Conservation (phyloP, 2,329 filamentous ascomycete species). For the Fusarium sp. region DNA sequence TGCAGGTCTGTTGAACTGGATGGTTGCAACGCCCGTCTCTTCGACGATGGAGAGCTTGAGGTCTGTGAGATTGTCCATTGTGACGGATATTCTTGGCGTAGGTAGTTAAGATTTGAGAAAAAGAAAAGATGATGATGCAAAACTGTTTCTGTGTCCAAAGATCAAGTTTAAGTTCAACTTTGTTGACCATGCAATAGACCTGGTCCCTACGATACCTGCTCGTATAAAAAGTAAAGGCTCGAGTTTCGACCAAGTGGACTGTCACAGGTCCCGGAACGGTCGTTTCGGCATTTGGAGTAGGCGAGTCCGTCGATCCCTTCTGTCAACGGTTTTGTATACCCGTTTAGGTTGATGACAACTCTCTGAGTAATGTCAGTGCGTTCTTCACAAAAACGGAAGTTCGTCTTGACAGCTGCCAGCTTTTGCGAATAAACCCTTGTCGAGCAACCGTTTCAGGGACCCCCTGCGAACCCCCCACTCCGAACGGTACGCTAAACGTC, state of each 20-base stretch:
- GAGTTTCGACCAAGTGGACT: slow-evolving; percentile 20
- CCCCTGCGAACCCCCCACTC: slow-evolving; percentile 5
- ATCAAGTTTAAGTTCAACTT: slow-evolving; percentile 15
- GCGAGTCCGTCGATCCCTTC: slow-evolving; percentile 2
- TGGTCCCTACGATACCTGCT: background rate
- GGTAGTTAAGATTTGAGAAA: background rate
- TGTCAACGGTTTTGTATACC: slow-evolving; percentile 8
- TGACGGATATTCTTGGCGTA: background rate
- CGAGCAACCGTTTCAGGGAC: slow-evolving; percentile 9
- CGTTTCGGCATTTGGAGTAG: slow-evolving; percentile 26
- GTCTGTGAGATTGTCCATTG: slow-evolving; percentile 31
- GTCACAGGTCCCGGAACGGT: slow-evolving; percentile 13
- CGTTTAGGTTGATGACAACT: slow-evolving; percentile 23
- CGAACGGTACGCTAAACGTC: slow-evolving; percentile 9
- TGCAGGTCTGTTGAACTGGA: slow-evolving; percentile 35
- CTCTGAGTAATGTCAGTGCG: slow-evolving; percentile 12
- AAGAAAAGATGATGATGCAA: background rate
- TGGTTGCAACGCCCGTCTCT: slow-evolving; percentile 17
- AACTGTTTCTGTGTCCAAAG: background rate
- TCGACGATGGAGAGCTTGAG: slow-evolving; percentile 10
- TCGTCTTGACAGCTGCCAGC: background rate
- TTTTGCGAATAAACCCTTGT: background rate
- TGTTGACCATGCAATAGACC: background rate
- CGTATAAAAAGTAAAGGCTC: background rate
- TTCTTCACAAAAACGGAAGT: slow-evolving; percentile 1